Base-by-base conservation (phyloP, 2,329 filamentous ascomycete species). In the Myriangium duriaei region DNA sequence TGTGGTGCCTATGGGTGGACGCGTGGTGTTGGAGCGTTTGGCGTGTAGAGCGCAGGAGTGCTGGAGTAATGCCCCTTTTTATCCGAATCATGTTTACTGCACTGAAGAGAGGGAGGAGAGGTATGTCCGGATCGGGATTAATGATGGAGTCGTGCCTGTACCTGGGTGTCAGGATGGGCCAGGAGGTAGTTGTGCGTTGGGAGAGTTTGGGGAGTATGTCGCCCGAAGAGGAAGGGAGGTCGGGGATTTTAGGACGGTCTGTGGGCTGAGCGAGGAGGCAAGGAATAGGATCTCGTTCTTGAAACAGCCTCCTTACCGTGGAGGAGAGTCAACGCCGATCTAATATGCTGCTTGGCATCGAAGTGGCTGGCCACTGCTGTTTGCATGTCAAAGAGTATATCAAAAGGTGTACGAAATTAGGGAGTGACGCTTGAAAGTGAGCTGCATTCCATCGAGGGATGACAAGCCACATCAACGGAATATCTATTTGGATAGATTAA, bases 1-100 rank as follows among this genome's bases (percentile, higher is more conserved):
- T 38, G 57, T 74, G 4, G 61, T 68, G 24, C 71, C 72, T 4
- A 76, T 76, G 72, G 69, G 69, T 11, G 71, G 65, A 5, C 60
- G 70, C 14, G 54, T 73, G 30, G 63, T 70, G 30, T 58, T 76
- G 40, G 72, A 76, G 47, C 56, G 71, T 9, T 53, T 75, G 15
- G 53, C 54, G 6, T 75, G 69, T 45, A 42, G 48, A 4, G 34
- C 45, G 9, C 36, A 50, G 19, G 35, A 41, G 9, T 43, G 49
- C 39, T 47, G 49, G 46, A 38, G 45, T 30, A 47, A 50, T 21
- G 47, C 41, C 10, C 46, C 47, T 5, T 40, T 51, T 28, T 56
- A 55, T 33, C 51, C 52, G 2, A 52, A 52, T 16, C 50, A 54
- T 32, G 39, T 48, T n/a, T 54, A 51, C 30, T 54, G 52, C 39